Base-by-base conservation (phyloP, 2,329 filamentous ascomycete genomes). In the Coniochaeta sp. region DNA sequence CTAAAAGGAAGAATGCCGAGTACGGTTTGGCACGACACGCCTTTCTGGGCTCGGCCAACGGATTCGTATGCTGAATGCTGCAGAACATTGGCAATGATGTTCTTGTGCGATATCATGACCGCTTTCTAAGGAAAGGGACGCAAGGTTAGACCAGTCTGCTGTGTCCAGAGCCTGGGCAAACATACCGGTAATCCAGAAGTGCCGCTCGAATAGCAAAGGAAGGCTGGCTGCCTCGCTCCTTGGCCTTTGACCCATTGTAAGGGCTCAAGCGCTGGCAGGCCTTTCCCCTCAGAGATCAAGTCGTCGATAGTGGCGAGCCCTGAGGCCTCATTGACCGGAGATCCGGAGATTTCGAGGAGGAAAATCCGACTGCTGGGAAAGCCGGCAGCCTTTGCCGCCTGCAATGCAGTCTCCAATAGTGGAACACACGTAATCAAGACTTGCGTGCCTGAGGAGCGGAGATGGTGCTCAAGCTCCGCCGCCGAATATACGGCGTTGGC, bases 81-180 rank as follows among this genome's bases (percentile, higher is more conserved):
- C 48, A 89, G 62, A 1, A 79, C 76, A 61, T 91, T 91, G 31
- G 85, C 79, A 47, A 91, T 90, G 14, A 90, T 81, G 58, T 90
- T 91, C 26, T 73, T 71, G 65, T 91, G 87, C 5, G 85, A 82
- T 48, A 91, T 86, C 83, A 87, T 89, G 24, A 90, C 87, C 49
- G 83, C 86, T 83, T 89, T 89, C 81, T 86, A 55, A n/a, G n/a
- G n/a, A n/a, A n/a, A n/a, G n/a, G n/a, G n/a, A n/a, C n/a, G n/a
- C n/a, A n/a, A n/a, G n/a, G n/a, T n/a, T n/a, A n/a, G n/a, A n/a
- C n/a, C n/a, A n/a, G n/a, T n/a, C n/a, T n/a, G n/a, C n/a, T n/a
- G n/a, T n/a, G n/a, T n/a, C n/a, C n/a, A n/a, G n/a, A n/a, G n/a
- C n/a, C n/a, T n/a, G n/a, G n/a, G n/a, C n/a, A n/a, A 9, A 55